Base-by-base conservation (phyloP, 1,284 basidiomycete genomes). In the Pulveroboletus sp. region DNA sequence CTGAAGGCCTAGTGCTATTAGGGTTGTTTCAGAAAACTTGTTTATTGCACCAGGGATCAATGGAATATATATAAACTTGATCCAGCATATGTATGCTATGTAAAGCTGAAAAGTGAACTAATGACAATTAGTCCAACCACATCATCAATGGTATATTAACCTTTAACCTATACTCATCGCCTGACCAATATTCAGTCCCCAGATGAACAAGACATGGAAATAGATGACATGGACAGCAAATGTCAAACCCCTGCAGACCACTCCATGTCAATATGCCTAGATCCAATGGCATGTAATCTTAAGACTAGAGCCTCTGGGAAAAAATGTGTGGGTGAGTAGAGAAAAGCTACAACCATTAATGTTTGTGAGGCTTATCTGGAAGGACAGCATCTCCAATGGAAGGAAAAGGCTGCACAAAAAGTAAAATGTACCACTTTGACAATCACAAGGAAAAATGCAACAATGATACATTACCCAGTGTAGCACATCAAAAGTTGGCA, bases 31-130 rank as follows among this genome's bases (percentile, higher is more conserved):
- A 31, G 12, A 31, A 31, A 42, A 9, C 39, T 54, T 12, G 17
- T 54, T 3, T 20, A 43, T 54, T 54, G 46, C 29, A 49, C n/a
- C 17, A 49, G 52, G 20, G 46, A 54, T 20, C 39, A 54, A 36
- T 54, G 42, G 53, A n/a, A 55, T 24, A 55, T 55, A n/a, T 55
- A 52, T 35, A 55, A 55, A 28, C 48, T 52, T 4, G 25, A 55
- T 14, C 48, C 28, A 38, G 40, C 18, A 25, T 52, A 55, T 20
- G 25, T 10, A 17, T 55, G 48, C n/a, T 44, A 52, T 10, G 18
- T 55, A 36, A 55, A 52, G 48, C 12, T 18, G 28, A 12, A 24
- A 25, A 22, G 29, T 12, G 4, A 31, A 43, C 28, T 50, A 7
- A 43, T 10, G 9, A 43, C 20, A 11, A 50, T 50, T 11, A n/a